A percentile compares a stretch with the other conserved stretches of the same genome.
Evolutionary conservation across 768 basidiomycete genomes (phyloP).

Genomic region (Boletellus emodensis): DNA sequence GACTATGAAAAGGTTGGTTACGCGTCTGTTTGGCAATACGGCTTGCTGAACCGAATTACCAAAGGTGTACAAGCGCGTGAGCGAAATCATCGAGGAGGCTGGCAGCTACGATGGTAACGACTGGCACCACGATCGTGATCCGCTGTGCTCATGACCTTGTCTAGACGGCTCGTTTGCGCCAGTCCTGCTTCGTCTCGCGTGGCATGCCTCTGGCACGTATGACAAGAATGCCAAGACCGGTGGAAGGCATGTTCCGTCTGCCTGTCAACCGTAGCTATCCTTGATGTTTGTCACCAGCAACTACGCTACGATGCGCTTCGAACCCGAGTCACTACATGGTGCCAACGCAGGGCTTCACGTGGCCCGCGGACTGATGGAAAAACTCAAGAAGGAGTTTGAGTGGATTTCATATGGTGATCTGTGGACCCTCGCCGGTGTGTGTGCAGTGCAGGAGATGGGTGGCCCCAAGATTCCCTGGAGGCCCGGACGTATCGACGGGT

Average conservation of each 20-base stretch:
- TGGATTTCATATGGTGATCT: slow-evolving; percentile 97
- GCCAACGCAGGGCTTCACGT: slow-evolving; percentile 82
- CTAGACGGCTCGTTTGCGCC: slow-evolving; percentile 88
- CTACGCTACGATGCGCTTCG: slow-evolving; percentile 98
- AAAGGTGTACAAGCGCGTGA: slow-evolving; percentile 89
- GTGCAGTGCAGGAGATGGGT: slow-evolving; percentile 87
- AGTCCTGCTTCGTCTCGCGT: slow-evolving; percentile 83
- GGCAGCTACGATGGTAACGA: slow-evolving; percentile 71
- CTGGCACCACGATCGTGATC: background rate
- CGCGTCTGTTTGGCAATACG: background rate
- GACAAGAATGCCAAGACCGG: slow-evolving; percentile 75
- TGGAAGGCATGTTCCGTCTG: slow-evolving; percentile 55
- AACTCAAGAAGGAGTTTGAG: slow-evolving; percentile 79
- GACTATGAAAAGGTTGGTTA: slow-evolving; percentile 81
- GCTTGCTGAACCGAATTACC: background rate
- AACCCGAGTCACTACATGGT: slow-evolving; percentile 77
- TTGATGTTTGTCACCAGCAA: slow-evolving; percentile 51
- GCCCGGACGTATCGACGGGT: slow-evolving; percentile 87
- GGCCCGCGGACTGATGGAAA: slow-evolving; percentile 80
- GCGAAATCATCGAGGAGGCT: slow-evolving; percentile 69
- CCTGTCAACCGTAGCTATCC: background rate
- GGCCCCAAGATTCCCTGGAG: slow-evolving; percentile 94
- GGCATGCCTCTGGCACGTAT: slow-evolving; percentile 93
- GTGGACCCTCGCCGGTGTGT: slow-evolving; percentile 94
- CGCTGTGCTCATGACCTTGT: slow-evolving; percentile 2